Base-by-base conservation (phyloP, 352 stramenopile species). In the Globisporangium polare region DNA sequence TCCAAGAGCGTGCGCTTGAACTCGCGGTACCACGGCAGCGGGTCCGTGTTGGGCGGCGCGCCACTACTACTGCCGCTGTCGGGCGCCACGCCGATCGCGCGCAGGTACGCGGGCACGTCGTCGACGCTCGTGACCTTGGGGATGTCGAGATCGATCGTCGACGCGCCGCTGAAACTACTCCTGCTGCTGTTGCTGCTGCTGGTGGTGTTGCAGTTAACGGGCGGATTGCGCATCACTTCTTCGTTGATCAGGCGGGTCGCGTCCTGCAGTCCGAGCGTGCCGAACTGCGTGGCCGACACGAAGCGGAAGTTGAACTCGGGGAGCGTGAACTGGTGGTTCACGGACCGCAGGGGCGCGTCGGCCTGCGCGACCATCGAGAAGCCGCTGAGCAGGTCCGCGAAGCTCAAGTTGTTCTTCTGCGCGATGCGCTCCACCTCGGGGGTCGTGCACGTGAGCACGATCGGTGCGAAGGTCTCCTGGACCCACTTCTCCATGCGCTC, bases 1-100 rank as follows among this genome's bases (percentile, higher is more conserved):
- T 94, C 86, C 61, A 95, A 73, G 18, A 95, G 73, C 43, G 81
- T 75, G 56, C 86, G 68, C 60, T 88, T 90, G 62, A 94, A 95
- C 10, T 85, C 80, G 9, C 62, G 50, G 62, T 93, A 95, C 86
- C 86, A 95, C n/a, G 81, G 71, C 67, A 93, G 47, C 13, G 62
- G 62, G n/a, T 67, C 62, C 9, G 46, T 61, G 41, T 58, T 78
- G 8, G 33, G 33, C 3, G 80, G 73, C 47, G 88, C 80, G 20
- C 29, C 29, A 33, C 29, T 33, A 33, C 42, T 64, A 35, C 73
- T 77, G 43, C 77, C 59, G 8, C 33, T 29, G 15, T 80, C 75
- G 7, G 31, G 58, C 2, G 68, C 52, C 0, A 74, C 80, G 22
- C 77, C 75, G 46, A 92, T 78, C 3, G 77, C 74, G 22, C 76